phyloP scores from a whole-genome alignment of 2,329 filamentous ascomycete genomes.

The Sporothrix schenckii region DNA sequence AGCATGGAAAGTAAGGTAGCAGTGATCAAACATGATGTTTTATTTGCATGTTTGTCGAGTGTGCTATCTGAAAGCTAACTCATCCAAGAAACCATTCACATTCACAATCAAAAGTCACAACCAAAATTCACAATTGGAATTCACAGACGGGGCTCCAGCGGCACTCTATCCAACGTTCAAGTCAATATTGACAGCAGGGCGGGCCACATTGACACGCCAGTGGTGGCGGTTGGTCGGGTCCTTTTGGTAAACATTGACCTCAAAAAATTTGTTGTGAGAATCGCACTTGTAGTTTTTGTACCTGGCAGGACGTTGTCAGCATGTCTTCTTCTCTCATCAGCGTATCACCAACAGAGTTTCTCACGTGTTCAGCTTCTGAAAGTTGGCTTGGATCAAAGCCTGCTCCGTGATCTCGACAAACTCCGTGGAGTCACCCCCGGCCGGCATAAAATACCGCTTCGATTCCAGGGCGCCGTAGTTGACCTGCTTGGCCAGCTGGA shows the following conservation, averaged over 20 bases:
- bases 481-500: constrained; percentile 51
- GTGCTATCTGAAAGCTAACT: too few relatives aligned
- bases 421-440: constrained; percentile 18
- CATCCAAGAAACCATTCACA: too few relatives aligned
- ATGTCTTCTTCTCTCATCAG: too few relatives aligned
- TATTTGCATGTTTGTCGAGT: too few relatives aligned
- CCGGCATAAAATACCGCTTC: constrained; percentile 48
- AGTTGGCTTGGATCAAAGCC: constrained; percentile 48
- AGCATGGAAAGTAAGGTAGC: too few relatives aligned
- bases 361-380: constrained; percentile 51
- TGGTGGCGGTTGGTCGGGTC: constrained; percentile 51
- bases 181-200: constrained; percentile 48
- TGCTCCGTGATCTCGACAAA: constrained; percentile 46
- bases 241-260: constrained; percentile 54
- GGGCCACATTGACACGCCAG: constrained; percentile 50
- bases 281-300: constrained; percentile 54
- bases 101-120: too few relatives aligned
- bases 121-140: too few relatives aligned
- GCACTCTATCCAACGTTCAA: neutral
- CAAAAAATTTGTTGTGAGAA: constrained; percentile 52
- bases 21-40: too few relatives aligned
- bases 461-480: constrained; percentile 51
- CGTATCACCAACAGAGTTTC: neutral
- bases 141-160: too few relatives aligned
- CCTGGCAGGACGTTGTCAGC: constrained; percentile 37